A percentile compares a stretch with the other conserved stretches of the same genome.
Conservation (phyloP, 1,284 basidiomycete genomes). For the Pseudozyma flocculosa region DNA sequence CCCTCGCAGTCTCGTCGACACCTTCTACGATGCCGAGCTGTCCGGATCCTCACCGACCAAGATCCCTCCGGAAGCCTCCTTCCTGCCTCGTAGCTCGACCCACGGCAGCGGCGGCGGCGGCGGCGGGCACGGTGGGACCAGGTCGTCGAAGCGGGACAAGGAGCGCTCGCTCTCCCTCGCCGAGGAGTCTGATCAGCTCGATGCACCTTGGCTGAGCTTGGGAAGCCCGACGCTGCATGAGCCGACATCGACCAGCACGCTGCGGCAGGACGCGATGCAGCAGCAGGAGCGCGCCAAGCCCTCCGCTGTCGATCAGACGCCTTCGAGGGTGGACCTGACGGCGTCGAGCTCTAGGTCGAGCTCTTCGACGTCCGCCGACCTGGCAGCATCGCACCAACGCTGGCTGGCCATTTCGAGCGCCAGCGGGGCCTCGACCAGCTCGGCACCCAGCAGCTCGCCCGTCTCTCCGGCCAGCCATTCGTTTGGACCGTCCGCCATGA, state of each 20-base stretch:
- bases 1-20: neutral
- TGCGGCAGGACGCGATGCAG: neutral
- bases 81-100: neutral
- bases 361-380: constrained; percentile 8
- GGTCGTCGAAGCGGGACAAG: neutral
- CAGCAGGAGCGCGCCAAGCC: neutral
- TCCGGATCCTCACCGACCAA: neutral
- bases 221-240: neutral
- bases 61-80: neutral
- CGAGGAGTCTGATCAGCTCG: neutral
- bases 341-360: neutral
- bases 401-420: constrained; percentile 11
- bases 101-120: neutral
- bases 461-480: constrained; percentile 21
- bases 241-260: neutral
- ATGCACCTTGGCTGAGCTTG: neutral
- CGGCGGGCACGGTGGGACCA: too few species aligned
- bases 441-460: constrained; percentile 22
- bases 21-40: neutral
- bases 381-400: constrained; percentile 15
- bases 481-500: too few species aligned
- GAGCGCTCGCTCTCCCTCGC: neutral
- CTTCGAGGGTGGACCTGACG: too few species aligned
- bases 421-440: constrained; percentile 11
- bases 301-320: neutral